Evolutionary conservation across 192 early-diverging fungal species (phyloP), one percentile per base, ranked within the genome.

Genomic region (Coemansia sp.): DNA sequence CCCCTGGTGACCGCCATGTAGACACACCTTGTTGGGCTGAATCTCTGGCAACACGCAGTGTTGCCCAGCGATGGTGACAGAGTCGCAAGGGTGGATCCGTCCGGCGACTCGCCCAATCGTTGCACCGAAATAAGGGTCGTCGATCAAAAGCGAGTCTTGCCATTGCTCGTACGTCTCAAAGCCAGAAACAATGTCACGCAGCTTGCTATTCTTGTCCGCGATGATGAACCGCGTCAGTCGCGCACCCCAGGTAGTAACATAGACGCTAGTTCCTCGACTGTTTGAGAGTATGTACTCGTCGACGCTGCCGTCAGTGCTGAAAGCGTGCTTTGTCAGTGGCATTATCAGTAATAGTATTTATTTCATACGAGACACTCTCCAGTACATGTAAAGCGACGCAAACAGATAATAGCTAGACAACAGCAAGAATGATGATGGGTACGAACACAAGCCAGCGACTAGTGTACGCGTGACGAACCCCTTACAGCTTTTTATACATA

Each of bases 81-180:
- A 49, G 46, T 84, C 73, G 54, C 81, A 76, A 2, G 81, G 81
- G 8, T 63, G 46, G 71, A 84, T 84, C 15, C 81, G 76, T 66
- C 95, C 95, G 15, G 92, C 94, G 11, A 84, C 86, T 6, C 93
- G 86, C 60, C 94, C 94, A 5, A 95, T 79, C 4, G 87, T 82
- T n/a, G 89, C 90, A 15, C 93, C 94, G 84, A 94, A 95, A 62
- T 90, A 96, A 16, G 90, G 89, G 38, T 90, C 88, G 49, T 88
- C 73, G 16, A 71, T 78, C 5, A 73, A 59, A 12, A 84, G 73
- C 40, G 73, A 78, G 27, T 83, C 81, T 41, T 82, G 72, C 68
- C 87, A 86, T 60, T 86, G 79, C 31, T 88, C 84, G 63, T 85
- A 77, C 61, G 77, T 86, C 44, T 87, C 86, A 67, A 92, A 96